Conservation (phyloP, 2,329 filamentous ascomycete genomes). For the Metarhizium album region DNA sequence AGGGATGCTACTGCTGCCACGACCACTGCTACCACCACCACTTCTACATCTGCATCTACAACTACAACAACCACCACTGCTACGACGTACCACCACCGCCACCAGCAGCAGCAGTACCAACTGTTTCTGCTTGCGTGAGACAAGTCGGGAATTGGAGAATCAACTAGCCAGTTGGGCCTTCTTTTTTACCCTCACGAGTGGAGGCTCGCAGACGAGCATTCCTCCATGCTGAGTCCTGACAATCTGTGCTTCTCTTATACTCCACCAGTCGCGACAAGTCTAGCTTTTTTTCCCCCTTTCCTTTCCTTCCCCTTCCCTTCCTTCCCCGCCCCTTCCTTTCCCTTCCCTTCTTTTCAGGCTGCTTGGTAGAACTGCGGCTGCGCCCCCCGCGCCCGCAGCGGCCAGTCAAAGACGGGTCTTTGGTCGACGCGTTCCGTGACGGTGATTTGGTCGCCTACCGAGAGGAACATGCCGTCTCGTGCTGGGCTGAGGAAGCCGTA, state of each 20-base stretch:
- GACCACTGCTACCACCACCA: too few relatives aligned
- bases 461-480: conserved; percentile 23
- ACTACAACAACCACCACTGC: too few relatives aligned
- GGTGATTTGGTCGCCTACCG: conserved; percentile 44
- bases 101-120: too few relatives aligned
- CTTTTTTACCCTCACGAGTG: not conserved
- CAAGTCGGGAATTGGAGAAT: not conserved
- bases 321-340: too few relatives aligned
- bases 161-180: not conserved
- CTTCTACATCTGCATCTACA: too few relatives aligned
- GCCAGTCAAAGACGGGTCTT: conserved; percentile 45
- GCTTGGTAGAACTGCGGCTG: conserved; percentile 16
- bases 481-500: conserved; percentile 49
- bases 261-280: too few relatives aligned
- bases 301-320: not conserved
- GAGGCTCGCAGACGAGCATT: not conserved
- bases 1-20: too few relatives aligned
- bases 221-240: too few relatives aligned
- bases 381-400: conserved; percentile 14
- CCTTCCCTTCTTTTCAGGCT: not conserved
- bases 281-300: too few relatives aligned
- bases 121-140: not conserved
- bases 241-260: too few relatives aligned
- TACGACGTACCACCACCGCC: too few relatives aligned
- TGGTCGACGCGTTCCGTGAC: conserved; percentile 39